These are phyloP conservation scores for Suzukiozyma palmioleophila DNA, from an alignment of 1,139 yeast species.

Conservation along the genomic window DNA sequence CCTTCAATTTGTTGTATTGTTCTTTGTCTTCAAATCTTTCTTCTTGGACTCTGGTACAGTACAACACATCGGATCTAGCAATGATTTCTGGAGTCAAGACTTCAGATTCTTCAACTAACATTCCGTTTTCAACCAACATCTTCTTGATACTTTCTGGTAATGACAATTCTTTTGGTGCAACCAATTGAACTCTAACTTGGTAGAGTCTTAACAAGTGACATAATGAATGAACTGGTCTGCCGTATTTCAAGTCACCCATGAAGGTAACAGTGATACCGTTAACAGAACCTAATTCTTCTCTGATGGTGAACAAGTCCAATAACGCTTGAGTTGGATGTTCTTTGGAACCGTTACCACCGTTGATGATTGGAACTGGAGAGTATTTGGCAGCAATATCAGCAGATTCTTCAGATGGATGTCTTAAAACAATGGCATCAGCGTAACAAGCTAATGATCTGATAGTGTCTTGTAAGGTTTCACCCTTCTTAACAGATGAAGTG, in stretches of 20 bases:
- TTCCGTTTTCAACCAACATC: slow-evolving; percentile 59
- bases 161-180: slow-evolving; percentile 82
- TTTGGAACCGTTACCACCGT: slow-evolving; percentile 96
- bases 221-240: slow-evolving; percentile 97
- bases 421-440: slow-evolving; percentile 93
- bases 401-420: slow-evolving; percentile 92
- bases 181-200: slow-evolving; percentile 89
- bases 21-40: slow-evolving; percentile 80
- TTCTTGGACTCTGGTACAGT: slow-evolving; percentile 97
- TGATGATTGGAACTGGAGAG: slow-evolving; percentile 95
- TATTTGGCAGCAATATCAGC: slow-evolving; percentile 94
- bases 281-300: slow-evolving; percentile 98
- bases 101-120: slow-evolving; percentile 70
- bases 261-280: slow-evolving; percentile 97
- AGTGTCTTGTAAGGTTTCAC: slow-evolving; percentile 97
- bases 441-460: slow-evolving; percentile 92
- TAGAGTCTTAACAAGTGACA: slow-evolving; percentile 87
- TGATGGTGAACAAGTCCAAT: slow-evolving; percentile 92
- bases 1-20: slow-evolving; percentile 86
- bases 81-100: slow-evolving; percentile 78
- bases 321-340: slow-evolving; percentile 99
- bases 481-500: slow-evolving; percentile 92
- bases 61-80: slow-evolving; percentile 87
- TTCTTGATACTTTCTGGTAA: slow-evolving; percentile 71
- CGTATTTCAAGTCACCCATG: slow-evolving; percentile 98